Evolutionary conservation across 192 early-diverging fungal species (phyloP), one percentile per base, ranked within the genome.

Genomic region (Gamsiella multidivaricata): DNA sequence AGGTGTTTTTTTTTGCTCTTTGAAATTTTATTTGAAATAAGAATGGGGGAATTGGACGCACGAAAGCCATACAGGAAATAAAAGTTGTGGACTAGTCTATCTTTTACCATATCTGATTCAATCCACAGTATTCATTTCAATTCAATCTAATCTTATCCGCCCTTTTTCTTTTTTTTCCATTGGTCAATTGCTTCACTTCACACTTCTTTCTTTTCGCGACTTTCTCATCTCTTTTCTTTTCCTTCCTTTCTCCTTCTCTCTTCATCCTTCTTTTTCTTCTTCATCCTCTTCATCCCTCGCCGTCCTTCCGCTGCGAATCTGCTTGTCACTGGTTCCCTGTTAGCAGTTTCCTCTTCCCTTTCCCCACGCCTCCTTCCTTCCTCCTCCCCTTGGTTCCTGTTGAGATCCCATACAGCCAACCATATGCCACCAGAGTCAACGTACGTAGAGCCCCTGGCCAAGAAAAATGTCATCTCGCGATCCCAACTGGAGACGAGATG

Each of bases 351-450:
- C 36, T 23, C 17, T 31, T 63, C 15, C 34, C 32, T 22, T 5
- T 37, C 47, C 23, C 36, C 11, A 37, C 50, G 36, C 11, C 67
- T 10, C 36, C 23, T 36, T 54, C 39, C 50, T 14, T 45, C 54
- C 11, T 22, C 34, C 31, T 49, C 8, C 23, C 4, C 37, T 7
- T 32, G 5, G 8, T 10, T 41, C 14, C 8, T 14, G 14, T 41
- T 41, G 7, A 41, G 7, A 39, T 37, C 55, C 32, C 33, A 28
- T 15, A 17, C 28, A n/a, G 10, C 15, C 41, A 22, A 18, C 45
- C 50, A 2, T 31, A 78, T 78, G 74, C 74, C 74, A 37, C 74
- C 74, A 68, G 74, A 78, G 66, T 69, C 74, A 28, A 78, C 74
- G 0, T 78, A 69, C 49, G 66, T 69, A 15, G 74, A 78, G 54